A percentile compares a stretch with the other conserved stretches of the same genome.
These are phyloP conservation scores for Balamuthia mandrillaris DNA, from an alignment of 208 protist species.

Conservation along the genomic window DNA sequence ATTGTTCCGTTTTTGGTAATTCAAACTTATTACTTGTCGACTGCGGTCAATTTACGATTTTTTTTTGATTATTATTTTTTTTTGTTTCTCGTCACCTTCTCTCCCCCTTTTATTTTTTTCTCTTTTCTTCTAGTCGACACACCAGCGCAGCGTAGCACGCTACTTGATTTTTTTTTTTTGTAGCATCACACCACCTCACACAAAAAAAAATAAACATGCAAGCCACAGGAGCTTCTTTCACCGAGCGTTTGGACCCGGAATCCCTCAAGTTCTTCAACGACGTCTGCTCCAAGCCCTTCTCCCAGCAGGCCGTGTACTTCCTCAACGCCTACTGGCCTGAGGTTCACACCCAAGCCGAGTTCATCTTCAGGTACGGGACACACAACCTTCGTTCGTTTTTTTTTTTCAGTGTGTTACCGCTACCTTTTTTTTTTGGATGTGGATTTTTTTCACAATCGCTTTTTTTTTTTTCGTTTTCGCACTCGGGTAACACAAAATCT, in stretches of 20 bases:
- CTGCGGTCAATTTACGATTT: too few relatives aligned
- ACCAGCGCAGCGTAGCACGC: too few relatives aligned
- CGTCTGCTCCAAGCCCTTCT: conserved; percentile 45
- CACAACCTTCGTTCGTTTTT: neutral
- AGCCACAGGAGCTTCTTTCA: conserved; percentile 27
- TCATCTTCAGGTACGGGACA: conserved; percentile 54
- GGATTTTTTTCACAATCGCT: neutral
- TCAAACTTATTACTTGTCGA: too few relatives aligned
- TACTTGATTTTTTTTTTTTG: too few relatives aligned
- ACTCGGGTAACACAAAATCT: neutral
- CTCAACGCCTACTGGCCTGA: conserved; percentile 66
- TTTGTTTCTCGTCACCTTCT: too few relatives aligned
- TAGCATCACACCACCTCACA: too few relatives aligned
- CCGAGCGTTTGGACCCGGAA: conserved; percentile 52
- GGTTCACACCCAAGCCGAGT: conserved; percentile 49
- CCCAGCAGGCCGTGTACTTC: conserved; percentile 61
- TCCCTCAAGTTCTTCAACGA: conserved; percentile 49
- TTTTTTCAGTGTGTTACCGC: neutral
- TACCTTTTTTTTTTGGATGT: neutral
- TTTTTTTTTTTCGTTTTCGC: neutral
- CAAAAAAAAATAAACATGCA: too few relatives aligned
- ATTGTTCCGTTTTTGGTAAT: too few relatives aligned
- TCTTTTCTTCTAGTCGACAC: too few relatives aligned
- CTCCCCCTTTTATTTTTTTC: too few relatives aligned
- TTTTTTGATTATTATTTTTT: too few relatives aligned